Evolutionary conservation across 2,329 filamentous ascomycete genomes (phyloP), one percentile per base, ranked within the genome.

Genomic region (Colletotrichum sp.): DNA sequence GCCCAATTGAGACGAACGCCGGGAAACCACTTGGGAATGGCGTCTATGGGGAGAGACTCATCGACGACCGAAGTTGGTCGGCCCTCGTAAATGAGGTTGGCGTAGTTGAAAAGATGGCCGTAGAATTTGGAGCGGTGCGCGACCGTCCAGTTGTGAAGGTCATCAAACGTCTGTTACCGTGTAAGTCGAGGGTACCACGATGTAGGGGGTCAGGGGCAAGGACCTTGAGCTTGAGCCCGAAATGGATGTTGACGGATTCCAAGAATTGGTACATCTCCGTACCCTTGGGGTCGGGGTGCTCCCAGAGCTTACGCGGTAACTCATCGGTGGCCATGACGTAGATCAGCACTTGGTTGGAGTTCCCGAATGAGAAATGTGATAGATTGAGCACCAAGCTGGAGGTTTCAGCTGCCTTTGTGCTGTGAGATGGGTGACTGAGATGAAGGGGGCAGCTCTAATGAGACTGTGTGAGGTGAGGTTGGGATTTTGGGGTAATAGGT

Each of bases 1-100:
- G 95, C 93, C 82, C 93, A 96, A 81, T 96, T 98, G 79, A 97
- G 83, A 7, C 87, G 85, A 2, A 96, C 89, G 34, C 95, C 95
- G 2, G 91, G 86, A 83, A 97, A 98, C 95, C 95, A 98, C 55
- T 88, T 85, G 0, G 95, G 95, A 7, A 96, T 89, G 18, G 88
- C 87, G 76, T 95, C 93, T 83, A 98, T 95, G 3, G 92, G 91
- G 2, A 90, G 88, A 1, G 86, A 87, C 80, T 95, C 93, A 81
- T 98, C 94, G 5, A 97, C 92, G 2, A 94, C 91, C 12, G 81
- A 84, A 0, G 84, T 85, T 80, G 91, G 92, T 6, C 83, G 85
- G 34, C 94, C 94, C 44, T 90, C 88, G 79, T 95, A 88, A 78
- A 96, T 92, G 72, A 94, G 85, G 64, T 89, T 87, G 76, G 90